Percentiles rank a stretch among this genome's conserved stretches.
phyloP scores from a whole-genome alignment of 2,329 filamentous ascomycete species.

The Claviceps capensis region DNA sequence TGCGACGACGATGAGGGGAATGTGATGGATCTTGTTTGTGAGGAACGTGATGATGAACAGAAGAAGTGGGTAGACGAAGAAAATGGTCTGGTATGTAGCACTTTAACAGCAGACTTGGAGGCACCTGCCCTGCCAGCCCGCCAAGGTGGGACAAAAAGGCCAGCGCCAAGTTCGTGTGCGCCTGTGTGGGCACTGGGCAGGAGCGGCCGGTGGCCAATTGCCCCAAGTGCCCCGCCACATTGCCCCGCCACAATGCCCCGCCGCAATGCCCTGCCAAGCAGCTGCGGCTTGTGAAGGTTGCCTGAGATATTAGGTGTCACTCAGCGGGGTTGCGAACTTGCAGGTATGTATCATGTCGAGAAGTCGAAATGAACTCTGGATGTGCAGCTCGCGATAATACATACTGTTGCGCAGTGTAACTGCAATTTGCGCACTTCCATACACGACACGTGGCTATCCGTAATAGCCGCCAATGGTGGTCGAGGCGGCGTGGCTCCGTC shows the following conservation, averaged over 20 bases:
- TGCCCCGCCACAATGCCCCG: not conserved
- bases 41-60: not conserved
- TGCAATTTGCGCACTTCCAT: too few relatives aligned
- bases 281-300: not conserved
- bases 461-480: too few relatives aligned
- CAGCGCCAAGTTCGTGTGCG: not conserved
- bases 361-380: too few relatives aligned
- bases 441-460: too few relatives aligned
- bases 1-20: conserved; percentile 3
- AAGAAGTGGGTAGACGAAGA: conserved; percentile 5
- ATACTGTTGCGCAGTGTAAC: too few relatives aligned
- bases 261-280: not conserved
- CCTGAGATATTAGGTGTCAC: not conserved
- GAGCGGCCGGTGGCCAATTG: not conserved
- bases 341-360: too few relatives aligned
- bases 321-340: too few relatives aligned
- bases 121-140: not conserved
- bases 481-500: too few relatives aligned
- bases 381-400: too few relatives aligned
- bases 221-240: not conserved
- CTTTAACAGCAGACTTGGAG: not conserved
- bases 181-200: not conserved
- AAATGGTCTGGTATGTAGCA: conserved; percentile 1
- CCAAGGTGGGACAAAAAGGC: not conserved
- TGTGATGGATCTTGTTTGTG: conserved; percentile 1